These are phyloP conservation scores for Zygotorulaspora florentina DNA, from an alignment of 805 yeast genomes.

Conservation along the genomic window DNA sequence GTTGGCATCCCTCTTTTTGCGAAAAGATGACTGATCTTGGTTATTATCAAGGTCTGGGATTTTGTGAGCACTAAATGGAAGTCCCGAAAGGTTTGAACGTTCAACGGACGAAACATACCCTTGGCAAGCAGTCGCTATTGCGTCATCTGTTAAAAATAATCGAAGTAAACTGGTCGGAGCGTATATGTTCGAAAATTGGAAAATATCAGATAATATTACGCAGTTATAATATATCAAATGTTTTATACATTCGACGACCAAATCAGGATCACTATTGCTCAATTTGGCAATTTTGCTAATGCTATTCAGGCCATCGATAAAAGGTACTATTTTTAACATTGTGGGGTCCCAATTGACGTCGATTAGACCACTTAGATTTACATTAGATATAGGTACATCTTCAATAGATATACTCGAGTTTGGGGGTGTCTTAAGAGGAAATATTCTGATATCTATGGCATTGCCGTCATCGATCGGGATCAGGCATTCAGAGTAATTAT, in stretches of 20 bases:
- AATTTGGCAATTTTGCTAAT: constrained; percentile 69
- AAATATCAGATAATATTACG: constrained; percentile 75
- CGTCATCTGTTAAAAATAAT: constrained; percentile 56
- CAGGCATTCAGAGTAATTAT: constrained; percentile 92
- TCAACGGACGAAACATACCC: constrained; percentile 58
- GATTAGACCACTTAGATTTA: constrained; percentile 62
- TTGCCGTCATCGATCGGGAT: constrained; percentile 89
- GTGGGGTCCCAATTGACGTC: constrained; percentile 98
- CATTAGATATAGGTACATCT: constrained; percentile 92
- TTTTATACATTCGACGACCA: constrained; percentile 83
- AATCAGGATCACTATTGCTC: constrained; percentile 72
- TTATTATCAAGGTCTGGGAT: constrained; percentile 2
- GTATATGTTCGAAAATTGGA: constrained; percentile 83
- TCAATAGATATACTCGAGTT: constrained; percentile 68
- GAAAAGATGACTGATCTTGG: constrained; percentile 10
- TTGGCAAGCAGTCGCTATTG: constrained; percentile 79
- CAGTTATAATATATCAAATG: constrained; percentile 89
- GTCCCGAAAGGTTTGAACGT: constrained; percentile 27
- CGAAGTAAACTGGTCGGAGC: constrained; percentile 82
- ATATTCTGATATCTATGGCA: constrained; percentile 87
- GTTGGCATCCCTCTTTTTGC: constrained; percentile 15
- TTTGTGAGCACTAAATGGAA: constrained; percentile 33
- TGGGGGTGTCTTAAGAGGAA: constrained; percentile 82
- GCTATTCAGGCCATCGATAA: constrained; percentile 83
- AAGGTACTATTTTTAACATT: constrained; percentile 81